phyloP scores from a whole-genome alignment of 441 rosid genomes.

The Breynia disticha region DNA sequence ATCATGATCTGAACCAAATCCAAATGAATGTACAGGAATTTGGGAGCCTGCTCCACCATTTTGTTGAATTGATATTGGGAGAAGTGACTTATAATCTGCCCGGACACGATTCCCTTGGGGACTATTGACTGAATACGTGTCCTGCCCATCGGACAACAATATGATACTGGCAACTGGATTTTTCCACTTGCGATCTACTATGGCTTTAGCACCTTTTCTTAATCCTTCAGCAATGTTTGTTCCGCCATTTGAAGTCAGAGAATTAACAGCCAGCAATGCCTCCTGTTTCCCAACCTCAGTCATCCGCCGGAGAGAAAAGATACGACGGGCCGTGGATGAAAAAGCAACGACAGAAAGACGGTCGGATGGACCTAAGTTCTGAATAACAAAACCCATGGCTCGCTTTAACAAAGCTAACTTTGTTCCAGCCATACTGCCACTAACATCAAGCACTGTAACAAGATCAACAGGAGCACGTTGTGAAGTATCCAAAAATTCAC shows the following conservation, averaged over 20 bases:
- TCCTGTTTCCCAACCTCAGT: constrained; percentile 57
- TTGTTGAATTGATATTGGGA: constrained; percentile 44
- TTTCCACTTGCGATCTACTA: constrained; percentile 63
- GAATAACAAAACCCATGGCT: constrained; percentile 96
- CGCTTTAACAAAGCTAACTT: constrained; percentile 85
- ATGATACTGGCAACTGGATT: constrained; percentile 76
- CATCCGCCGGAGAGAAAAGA: constrained; percentile 74
- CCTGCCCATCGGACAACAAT: constrained; percentile 88
- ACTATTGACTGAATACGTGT: constrained; percentile 47
- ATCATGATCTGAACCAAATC: constrained; percentile 90
- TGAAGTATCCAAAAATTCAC: constrained; percentile 11
- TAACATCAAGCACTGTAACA: constrained; percentile 82
- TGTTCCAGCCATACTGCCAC: constrained; percentile 98
- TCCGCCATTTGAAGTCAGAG: constrained; percentile 75
- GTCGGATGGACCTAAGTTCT: constrained; percentile 71
- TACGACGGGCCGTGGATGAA: constrained; percentile 87
- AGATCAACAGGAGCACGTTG: constrained; percentile 73
- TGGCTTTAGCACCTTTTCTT: constrained; percentile 73
- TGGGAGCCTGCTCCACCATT: constrained; percentile 46
- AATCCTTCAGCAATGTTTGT: constrained; percentile 94
- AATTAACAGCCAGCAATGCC: constrained; percentile 78
- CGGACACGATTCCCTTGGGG: constrained; percentile 27
- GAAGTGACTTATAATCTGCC: constrained; percentile 48
- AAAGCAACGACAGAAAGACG: constrained; percentile 93
- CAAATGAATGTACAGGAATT: constrained; percentile 85